These are phyloP conservation scores for Phlyctochytrium arcticum DNA, from an alignment of 192 early-diverging fungal genomes.

Conservation along the genomic window DNA sequence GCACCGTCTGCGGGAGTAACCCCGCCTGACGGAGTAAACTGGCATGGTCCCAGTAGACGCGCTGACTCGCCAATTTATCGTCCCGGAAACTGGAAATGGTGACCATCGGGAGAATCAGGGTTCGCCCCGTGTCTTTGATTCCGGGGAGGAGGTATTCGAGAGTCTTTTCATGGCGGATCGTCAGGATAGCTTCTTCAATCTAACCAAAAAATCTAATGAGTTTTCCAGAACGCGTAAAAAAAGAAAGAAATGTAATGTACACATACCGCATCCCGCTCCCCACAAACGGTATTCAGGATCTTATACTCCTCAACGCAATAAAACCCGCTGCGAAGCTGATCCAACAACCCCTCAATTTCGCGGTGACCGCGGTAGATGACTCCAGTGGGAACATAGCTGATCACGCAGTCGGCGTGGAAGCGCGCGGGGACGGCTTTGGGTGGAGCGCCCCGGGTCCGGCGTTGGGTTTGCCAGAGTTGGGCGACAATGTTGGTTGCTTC, in stretches of 20 bases:
- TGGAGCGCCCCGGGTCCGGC: conserved; percentile 15
- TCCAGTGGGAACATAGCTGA: conserved; percentile 20
- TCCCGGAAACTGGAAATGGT: conserved; percentile 26
- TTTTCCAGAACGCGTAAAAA: not conserved
- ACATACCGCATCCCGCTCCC: conserved; percentile 7
- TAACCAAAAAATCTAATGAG: not conserved
- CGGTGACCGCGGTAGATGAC: conserved; percentile 16
- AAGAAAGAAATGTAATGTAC: not conserved
- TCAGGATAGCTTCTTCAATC: conserved; percentile 43
- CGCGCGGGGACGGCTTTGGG: conserved; percentile 18
- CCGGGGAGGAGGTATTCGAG: conserved; percentile 49
- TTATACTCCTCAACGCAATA: conserved; percentile 7
- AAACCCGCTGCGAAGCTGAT: not conserved
- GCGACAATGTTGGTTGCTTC: no score
- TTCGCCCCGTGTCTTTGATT: conserved; percentile 43
- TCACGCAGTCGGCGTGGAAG: conserved; percentile 11
- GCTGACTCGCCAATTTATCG: conserved; percentile 18
- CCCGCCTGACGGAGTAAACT: conserved; percentile 43
- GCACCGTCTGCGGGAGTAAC: conserved; percentile 22
- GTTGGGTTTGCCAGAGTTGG: conserved; percentile 8
- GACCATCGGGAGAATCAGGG: conserved; percentile 29
- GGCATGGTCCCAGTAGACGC: conserved; percentile 57
- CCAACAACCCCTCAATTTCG: conserved; percentile 19
- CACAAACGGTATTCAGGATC: conserved; percentile 9
- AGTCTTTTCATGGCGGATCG: conserved; percentile 32